A percentile compares a stretch with the other conserved stretches of the same genome.
Evolutionary conservation across 805 yeast genomes (phyloP).

Genomic region (Tetrapisispora namnaoensis): DNA sequence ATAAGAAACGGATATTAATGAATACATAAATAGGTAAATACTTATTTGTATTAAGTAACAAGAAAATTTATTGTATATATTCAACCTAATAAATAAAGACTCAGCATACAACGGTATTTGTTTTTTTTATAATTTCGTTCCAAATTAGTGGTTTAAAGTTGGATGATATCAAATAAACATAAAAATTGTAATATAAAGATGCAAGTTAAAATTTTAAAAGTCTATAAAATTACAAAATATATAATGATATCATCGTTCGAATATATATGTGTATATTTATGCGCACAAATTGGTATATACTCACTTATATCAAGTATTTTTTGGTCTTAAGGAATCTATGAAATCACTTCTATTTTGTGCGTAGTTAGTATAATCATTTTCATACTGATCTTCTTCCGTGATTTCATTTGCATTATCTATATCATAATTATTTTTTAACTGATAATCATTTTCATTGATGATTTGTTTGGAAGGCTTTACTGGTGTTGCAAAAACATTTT

Average conservation of each 20-base stretch:
- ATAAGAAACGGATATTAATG: too few relatives aligned
- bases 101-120: too few relatives aligned
- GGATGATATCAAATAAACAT: too few relatives aligned
- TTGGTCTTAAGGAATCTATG: conserved; percentile 34
- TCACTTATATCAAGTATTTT: conserved; percentile 8
- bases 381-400: conserved; percentile 37
- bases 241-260: not conserved
- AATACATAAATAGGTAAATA: not conserved
- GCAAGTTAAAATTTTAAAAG: not conserved
- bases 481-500: conserved; percentile 19
- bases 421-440: conserved; percentile 9
- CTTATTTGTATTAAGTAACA: too few relatives aligned
- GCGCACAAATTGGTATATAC: not conserved
- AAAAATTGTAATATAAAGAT: not conserved
- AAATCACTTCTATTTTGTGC: conserved; percentile 34
- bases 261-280: not conserved
- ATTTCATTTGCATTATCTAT: conserved; percentile 26
- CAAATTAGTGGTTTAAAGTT: too few relatives aligned
- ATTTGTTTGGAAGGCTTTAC: conserved; percentile 5
- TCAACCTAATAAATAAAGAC: not conserved
- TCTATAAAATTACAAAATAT: not conserved
- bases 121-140: too few relatives aligned
- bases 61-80: not conserved
- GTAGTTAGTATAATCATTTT: conserved; percentile 39
- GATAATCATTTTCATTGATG: conserved; percentile 6